phyloP scores from a whole-genome alignment of 768 basidiomycete genomes.

The Leccinum ochraceum region DNA sequence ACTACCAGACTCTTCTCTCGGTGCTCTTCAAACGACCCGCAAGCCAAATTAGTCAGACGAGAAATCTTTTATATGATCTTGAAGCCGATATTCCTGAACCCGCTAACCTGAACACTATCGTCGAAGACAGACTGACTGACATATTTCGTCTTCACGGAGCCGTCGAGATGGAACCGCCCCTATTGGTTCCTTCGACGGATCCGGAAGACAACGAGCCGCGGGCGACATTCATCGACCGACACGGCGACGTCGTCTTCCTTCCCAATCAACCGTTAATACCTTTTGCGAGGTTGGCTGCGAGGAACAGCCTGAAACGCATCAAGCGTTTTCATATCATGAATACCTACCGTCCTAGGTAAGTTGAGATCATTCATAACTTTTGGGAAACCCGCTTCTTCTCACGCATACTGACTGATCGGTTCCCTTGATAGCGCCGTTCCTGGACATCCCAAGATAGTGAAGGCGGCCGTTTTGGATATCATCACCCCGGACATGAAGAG shows the following conservation, averaged over 20 bases:
- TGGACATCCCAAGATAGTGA: conserved; percentile 72
- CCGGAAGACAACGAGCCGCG: conserved; percentile 63
- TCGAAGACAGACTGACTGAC: conserved; percentile 71
- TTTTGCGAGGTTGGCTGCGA: conserved; percentile 82
- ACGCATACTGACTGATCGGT: conserved; percentile 4
- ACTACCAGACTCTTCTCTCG: conserved; percentile 75
- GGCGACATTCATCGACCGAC: conserved; percentile 76
- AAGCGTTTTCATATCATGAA: conserved; percentile 83
- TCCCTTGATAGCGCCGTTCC: conserved; percentile 49
- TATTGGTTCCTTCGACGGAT: conserved; percentile 74
- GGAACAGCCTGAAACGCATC: conserved; percentile 63
- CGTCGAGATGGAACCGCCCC: conserved; percentile 80
- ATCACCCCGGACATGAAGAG: conserved; percentile 69
- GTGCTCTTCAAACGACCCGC: conserved; percentile 77
- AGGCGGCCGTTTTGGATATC: conserved; percentile 82
- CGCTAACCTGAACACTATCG: conserved; percentile 67
- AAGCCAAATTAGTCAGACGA: conserved; percentile 58
- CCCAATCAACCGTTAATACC: conserved; percentile 73
- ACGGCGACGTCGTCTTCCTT: conserved; percentile 73
- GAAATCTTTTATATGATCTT: conserved; percentile 73
- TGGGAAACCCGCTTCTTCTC: not conserved
- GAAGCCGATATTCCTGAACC: conserved; percentile 70
- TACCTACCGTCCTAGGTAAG: conserved; percentile 67
- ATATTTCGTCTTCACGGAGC: conserved; percentile 91
- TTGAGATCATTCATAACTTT: not conserved